Evolutionary conservation across 129 eudicot genomes (phyloP), one percentile per base, ranked within the genome.

Genomic region (Chrysanthemum seticuspe): DNA sequence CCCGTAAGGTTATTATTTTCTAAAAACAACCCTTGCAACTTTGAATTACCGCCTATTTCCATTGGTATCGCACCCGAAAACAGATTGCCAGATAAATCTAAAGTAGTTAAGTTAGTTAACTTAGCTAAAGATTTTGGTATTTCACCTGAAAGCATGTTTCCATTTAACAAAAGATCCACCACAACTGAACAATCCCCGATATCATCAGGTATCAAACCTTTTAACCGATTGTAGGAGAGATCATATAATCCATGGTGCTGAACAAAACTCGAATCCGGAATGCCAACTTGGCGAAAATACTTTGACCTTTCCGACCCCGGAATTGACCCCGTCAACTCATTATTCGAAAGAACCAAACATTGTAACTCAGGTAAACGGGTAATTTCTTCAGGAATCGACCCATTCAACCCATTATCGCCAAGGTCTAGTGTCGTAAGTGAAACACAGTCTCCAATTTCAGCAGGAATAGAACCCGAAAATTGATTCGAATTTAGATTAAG

Each of bases 181-280:
- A 89, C 10, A 21, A 83, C 92, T 64, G 65, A 53, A 76, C 92
- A 87, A 36, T 72, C 53, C 13, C 90, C 87, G 1, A 89, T 70
- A 10, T 82, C 90, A 29, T 85, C 92, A 0, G 96, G 96, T 34
- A 89, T 70, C 31, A 70, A 71, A 48, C 96, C 96, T 12, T 81
- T 80, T 62, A 89, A 76, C 25, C 48, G 48, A 75, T 87, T 89
- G 79, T 75, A 59, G 3, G 92, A 87, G 29, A 89, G 87, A 81
- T 89, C 96, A 59, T 74, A 84, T 16, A 85, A 83, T 15, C 89
- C 92, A 7, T 84, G 89, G 58, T 89, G 91, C 81, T 89, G 96
- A 66, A 89, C 65, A 44, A 50, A 89, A 80, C 89, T 86, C 4
- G 96, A 82, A 70, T 84, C 89, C 0, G 91, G 89, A 13, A 86